Conservation (phyloP, 306 rosid genomes). For the Clitoria ternatea region DNA sequence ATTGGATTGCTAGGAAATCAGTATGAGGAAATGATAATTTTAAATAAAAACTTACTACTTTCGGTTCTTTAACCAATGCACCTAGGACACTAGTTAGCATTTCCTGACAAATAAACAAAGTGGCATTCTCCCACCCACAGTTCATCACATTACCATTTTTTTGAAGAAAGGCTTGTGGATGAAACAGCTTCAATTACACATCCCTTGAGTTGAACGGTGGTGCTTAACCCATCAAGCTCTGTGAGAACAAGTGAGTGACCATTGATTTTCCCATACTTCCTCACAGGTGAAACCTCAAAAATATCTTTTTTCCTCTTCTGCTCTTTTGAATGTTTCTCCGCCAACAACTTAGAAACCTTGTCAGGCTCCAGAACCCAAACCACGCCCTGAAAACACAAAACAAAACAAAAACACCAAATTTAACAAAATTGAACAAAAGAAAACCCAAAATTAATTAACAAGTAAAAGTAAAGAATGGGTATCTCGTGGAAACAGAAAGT, state of each 20-base stretch:
- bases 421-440: slow-evolving; percentile 18
- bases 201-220: slow-evolving; percentile 50
- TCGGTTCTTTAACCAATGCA: too few species aligned
- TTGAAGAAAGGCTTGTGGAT: slow-evolving; percentile 54
- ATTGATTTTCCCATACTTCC: slow-evolving; percentile 57
- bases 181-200: slow-evolving; percentile 80
- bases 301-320: slow-evolving; percentile 57
- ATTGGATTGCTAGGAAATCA: too few species aligned
- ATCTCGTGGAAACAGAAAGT: background rate
- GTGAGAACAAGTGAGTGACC: slow-evolving; percentile 46
- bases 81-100: too few species aligned
- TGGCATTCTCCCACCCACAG: background rate
- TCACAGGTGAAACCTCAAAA: slow-evolving; percentile 64
- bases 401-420: slow-evolving; percentile 10
- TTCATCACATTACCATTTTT: slow-evolving; percentile 68
- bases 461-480: background rate
- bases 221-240: slow-evolving; percentile 54
- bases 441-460: background rate
- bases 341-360: slow-evolving; percentile 44
- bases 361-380: slow-evolving; percentile 81
- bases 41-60: too few species aligned
- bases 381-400: slow-evolving; percentile 54
- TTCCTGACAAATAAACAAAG: slow-evolving; percentile 9
- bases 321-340: slow-evolving; percentile 45
- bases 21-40: too few species aligned